Evolutionary conservation across 441 rosid genomes (phyloP).

Genomic region (Pelargonium citronellum): DNA sequence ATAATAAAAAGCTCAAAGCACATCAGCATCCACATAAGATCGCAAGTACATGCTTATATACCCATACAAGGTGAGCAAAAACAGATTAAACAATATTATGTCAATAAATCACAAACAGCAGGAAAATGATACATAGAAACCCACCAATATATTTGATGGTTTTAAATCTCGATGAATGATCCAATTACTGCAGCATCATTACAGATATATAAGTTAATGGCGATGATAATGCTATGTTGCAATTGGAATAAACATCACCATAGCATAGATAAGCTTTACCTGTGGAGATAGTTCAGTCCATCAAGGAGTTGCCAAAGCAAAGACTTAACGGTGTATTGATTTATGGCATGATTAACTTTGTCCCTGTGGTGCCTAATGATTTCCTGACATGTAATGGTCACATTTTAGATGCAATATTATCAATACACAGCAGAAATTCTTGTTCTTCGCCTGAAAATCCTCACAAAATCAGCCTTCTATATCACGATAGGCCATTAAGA

Average conservation of each 20-base stretch:
- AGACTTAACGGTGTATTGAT: constrained; percentile 81
- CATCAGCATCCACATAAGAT: neutral
- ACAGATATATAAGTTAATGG: neutral
- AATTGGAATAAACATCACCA: neutral
- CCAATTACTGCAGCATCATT: constrained; percentile 56
- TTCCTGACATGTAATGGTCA: constrained; percentile 30
- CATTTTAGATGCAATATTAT: too few relatives aligned
- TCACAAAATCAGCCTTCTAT: too few relatives aligned
- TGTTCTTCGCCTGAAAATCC: too few relatives aligned
- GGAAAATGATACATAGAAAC: neutral
- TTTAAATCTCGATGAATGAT: constrained; percentile 93
- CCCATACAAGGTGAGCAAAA: neutral
- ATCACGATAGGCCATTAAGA: too few relatives aligned
- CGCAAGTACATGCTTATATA: neutral
- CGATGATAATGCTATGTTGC: neutral
- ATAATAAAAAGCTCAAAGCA: neutral
- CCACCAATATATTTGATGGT: constrained; percentile 93
- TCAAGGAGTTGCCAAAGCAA: constrained; percentile 95
- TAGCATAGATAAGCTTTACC: constrained; percentile 15
- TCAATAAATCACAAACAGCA: neutral
- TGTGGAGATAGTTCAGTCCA: constrained; percentile 87
- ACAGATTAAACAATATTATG: neutral
- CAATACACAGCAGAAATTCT: too few relatives aligned
- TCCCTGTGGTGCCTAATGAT: constrained; percentile 89
- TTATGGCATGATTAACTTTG: constrained; percentile 56